These are phyloP conservation scores for Quercus cerris DNA, from an alignment of 306 rosid genomes.

Conservation along the genomic window DNA sequence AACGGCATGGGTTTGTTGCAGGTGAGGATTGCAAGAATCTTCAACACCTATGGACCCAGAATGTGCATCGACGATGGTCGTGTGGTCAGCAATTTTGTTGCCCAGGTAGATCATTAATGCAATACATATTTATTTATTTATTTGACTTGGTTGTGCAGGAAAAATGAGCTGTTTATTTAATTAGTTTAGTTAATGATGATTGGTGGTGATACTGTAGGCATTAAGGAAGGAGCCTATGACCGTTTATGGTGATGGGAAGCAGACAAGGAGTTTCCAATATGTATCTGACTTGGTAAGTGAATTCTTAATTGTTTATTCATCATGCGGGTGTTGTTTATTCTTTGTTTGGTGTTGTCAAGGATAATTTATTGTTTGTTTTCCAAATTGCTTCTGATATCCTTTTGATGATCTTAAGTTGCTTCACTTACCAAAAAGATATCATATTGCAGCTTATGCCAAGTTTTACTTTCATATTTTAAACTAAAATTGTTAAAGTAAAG, in stretches of 20 bases:
- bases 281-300: conserved; percentile 91
- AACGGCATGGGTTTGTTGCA: conserved; percentile 20
- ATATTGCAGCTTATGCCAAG: background rate
- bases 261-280: conserved; percentile 97
- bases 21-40: conserved; percentile 99
- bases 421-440: background rate
- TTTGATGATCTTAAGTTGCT: background rate
- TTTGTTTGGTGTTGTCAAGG: conserved; percentile 12
- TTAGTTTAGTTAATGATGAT: conserved; percentile 14
- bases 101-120: conserved; percentile 50
- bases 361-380: background rate
- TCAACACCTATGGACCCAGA: conserved; percentile 95
- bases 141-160: background rate
- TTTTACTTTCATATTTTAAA: background rate
- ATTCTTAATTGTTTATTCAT: background rate
- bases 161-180: background rate
- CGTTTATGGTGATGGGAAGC: conserved; percentile 98
- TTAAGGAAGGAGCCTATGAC: conserved; percentile 94
- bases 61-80: conserved; percentile 99
- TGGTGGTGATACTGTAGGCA: conserved; percentile 59
- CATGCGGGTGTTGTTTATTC: background rate
- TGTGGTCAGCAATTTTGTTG: conserved; percentile 96
- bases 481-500: background rate
- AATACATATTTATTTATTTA: background rate
- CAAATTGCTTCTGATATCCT: background rate